These are phyloP conservation scores for Trichophyton mentagrophytes DNA, from an alignment of 2,329 filamentous ascomycete genomes.

Conservation along the genomic window DNA sequence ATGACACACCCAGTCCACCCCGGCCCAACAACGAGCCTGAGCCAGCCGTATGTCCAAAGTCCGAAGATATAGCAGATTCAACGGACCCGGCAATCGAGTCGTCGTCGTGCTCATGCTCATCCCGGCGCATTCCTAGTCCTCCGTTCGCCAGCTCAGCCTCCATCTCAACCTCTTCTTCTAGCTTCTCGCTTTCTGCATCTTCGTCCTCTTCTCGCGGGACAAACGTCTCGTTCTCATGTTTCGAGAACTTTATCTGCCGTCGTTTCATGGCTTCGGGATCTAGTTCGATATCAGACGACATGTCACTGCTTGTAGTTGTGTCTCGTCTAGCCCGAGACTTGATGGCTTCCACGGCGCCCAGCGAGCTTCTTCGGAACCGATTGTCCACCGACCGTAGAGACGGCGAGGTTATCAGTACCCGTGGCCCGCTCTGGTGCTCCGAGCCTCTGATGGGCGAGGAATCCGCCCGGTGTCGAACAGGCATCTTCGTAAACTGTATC, in stretches of 20 bases:
- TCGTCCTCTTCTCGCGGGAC: constrained; percentile 11
- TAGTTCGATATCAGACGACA: constrained; percentile 53
- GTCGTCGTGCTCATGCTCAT: constrained; percentile 24
- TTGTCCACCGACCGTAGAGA: constrained; percentile 37
- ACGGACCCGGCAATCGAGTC: constrained; percentile 39
- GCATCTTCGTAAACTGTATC: constrained; percentile 95
- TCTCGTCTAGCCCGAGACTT: constrained; percentile 46
- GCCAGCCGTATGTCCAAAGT: constrained; percentile 43
- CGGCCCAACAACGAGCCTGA: constrained; percentile 46
- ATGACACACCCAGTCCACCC: constrained; percentile 38
- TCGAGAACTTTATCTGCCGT: constrained; percentile 39
- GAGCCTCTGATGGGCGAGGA: constrained; percentile 66
- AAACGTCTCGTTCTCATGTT: constrained; percentile 25
- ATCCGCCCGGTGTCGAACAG: constrained; percentile 68
- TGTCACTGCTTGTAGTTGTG: constrained; percentile 52
- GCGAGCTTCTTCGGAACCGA: constrained; percentile 42
- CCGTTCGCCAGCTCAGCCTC: constrained; percentile 22
- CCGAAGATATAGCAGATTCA: constrained; percentile 39
- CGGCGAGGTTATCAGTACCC: constrained; percentile 45
- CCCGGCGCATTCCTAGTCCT: constrained; percentile 17
- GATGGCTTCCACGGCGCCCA: constrained; percentile 42
- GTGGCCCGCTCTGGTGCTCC: constrained; percentile 32
- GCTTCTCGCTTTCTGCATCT: constrained; percentile 12
- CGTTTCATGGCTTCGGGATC: constrained; percentile 42
- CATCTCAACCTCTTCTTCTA: constrained; percentile 20